Conservation (phyloP, 805 yeast species). For the Alloascoidea africana region DNA sequence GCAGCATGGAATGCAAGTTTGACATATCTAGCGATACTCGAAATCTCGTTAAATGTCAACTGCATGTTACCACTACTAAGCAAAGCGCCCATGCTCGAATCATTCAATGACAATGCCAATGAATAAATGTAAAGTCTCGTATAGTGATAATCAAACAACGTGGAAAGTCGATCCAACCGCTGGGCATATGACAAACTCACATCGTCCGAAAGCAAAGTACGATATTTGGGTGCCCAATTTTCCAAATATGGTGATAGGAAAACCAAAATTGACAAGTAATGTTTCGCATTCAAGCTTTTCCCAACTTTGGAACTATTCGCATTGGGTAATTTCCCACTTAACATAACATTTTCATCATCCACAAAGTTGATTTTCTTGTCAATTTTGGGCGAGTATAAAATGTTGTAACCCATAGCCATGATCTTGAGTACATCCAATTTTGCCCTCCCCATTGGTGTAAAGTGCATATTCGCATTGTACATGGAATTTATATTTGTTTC, state of each 20-base stretch:
- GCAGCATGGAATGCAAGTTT: conserved; percentile 78
- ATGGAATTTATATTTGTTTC: background rate
- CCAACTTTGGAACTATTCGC: too few species aligned
- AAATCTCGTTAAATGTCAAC: conserved; percentile 51
- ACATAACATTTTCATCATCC: conserved; percentile 11
- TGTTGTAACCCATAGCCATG: conserved; percentile 69
- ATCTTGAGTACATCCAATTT: conserved; percentile 68
- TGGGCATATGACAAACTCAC: conserved; percentile 18
- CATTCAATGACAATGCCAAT: conserved; percentile 49
- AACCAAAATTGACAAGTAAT: conserved; percentile 54
- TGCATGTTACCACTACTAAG: conserved; percentile 11
- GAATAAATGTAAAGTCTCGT: conserved; percentile 76
- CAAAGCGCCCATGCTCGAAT: conserved; percentile 13
- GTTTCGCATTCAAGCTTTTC: conserved; percentile 29
- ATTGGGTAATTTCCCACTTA: background rate
- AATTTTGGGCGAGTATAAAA: conserved; percentile 56
- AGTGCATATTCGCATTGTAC: conserved; percentile 23
- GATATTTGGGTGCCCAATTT: conserved; percentile 60
- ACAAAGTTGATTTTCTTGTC: conserved; percentile 26
- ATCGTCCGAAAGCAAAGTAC: conserved; percentile 27
- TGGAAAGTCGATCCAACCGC: conserved; percentile 46
- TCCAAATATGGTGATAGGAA: conserved; percentile 65
- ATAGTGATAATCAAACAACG: conserved; percentile 74
- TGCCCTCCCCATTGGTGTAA: conserved; percentile 55
- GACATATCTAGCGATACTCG: conserved; percentile 61